A percentile compares a stretch with the other conserved stretches of the same genome.
phyloP scores from a whole-genome alignment of 257 asterid species.

The Anisodus tanguticus region DNA sequence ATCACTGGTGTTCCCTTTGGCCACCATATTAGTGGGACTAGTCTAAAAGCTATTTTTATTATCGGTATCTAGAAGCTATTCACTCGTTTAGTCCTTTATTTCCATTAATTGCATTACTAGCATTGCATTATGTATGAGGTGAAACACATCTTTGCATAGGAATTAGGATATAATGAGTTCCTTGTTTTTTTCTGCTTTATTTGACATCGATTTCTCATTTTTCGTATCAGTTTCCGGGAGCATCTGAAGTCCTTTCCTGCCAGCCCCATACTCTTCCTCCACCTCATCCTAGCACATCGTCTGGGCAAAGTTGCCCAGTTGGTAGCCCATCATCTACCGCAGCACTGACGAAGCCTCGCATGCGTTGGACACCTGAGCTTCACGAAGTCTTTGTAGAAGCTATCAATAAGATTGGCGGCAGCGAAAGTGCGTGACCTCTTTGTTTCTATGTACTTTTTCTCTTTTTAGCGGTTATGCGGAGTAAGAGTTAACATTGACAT shows the following conservation, averaged over 20 bases:
- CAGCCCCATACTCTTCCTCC: slow-evolving; percentile 44
- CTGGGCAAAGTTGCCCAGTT: slow-evolving; percentile 42
- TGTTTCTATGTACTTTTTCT: slow-evolving; percentile 21
- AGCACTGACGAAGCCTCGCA: slow-evolving; percentile 62
- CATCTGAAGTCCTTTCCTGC: slow-evolving; percentile 37
- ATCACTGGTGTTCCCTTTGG: not conserved
- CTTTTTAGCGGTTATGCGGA: not conserved
- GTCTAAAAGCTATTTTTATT: not conserved
- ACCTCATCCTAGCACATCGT: slow-evolving; percentile 36
- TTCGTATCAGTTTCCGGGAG: slow-evolving; percentile 54
- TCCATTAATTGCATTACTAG: not conserved
- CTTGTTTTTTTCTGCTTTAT: not conserved
- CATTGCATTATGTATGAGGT: not conserved
- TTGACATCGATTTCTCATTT: slow-evolving; percentile 28
- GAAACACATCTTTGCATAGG: not conserved
- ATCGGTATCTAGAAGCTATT: not conserved
- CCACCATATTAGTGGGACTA: not conserved
- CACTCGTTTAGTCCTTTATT: not conserved
- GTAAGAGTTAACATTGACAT: not conserved
- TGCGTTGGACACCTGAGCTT: slow-evolving; percentile 98
- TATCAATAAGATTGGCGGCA: slow-evolving; percentile 82
- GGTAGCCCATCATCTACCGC: slow-evolving; percentile 59
- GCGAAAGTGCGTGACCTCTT: slow-evolving; percentile 63
- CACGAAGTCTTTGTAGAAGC: slow-evolving; percentile 79
- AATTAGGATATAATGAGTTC: not conserved